Evolutionary conservation across 495 filamentous ascomycete genomes (phyloP).

Genomic region (Aspergillus avenaceus): DNA sequence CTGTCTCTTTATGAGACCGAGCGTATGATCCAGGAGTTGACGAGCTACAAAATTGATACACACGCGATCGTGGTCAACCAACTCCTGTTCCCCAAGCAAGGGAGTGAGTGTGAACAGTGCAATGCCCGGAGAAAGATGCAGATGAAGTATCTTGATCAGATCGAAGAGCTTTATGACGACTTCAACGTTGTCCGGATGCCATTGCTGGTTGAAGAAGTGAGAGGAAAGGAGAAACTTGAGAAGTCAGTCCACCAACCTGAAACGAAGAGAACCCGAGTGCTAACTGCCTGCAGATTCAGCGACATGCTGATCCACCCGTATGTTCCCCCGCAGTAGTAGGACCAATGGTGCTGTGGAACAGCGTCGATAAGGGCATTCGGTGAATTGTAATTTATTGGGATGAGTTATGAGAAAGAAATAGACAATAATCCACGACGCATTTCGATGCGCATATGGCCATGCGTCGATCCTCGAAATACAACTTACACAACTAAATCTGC

Average conservation of each 20-base stretch:
- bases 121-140: slow-evolving; percentile 96
- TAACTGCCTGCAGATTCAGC: slow-evolving; percentile 59
- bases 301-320: slow-evolving; percentile 89
- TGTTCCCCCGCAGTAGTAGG: slow-evolving; percentile 62
- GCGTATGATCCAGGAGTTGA: slow-evolving; percentile 98
- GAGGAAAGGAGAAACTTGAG: slow-evolving; percentile 90
- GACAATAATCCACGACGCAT: slow-evolving; percentile 38
- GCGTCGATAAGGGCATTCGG: slow-evolving; percentile 2
- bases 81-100: slow-evolving; percentile 84
- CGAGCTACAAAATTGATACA: slow-evolving; percentile 90
- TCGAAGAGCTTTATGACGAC: slow-evolving; percentile 97
- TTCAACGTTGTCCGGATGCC: slow-evolving; percentile 99
- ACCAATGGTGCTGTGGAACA: slow-evolving; percentile 15
- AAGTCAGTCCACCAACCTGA: slow-evolving; percentile 44
- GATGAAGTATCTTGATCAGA: slow-evolving; percentile 98
- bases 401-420: slow-evolving; percentile 46
- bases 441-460: slow-evolving; percentile 5
- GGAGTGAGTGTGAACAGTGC: slow-evolving; percentile 89
- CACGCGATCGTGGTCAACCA: slow-evolving; percentile 98
- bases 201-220: slow-evolving; percentile 87
- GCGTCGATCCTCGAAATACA: neutral
- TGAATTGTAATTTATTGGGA: slow-evolving; percentile 23
- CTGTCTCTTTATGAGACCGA: slow-evolving; percentile 97
- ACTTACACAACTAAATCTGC: neutral
- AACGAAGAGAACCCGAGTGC: slow-evolving; percentile 1